A percentile compares a stretch with the other conserved stretches of the same genome.
phyloP scores from a whole-genome alignment of 2,329 filamentous ascomycete genomes.

The Xylaria sp. region DNA sequence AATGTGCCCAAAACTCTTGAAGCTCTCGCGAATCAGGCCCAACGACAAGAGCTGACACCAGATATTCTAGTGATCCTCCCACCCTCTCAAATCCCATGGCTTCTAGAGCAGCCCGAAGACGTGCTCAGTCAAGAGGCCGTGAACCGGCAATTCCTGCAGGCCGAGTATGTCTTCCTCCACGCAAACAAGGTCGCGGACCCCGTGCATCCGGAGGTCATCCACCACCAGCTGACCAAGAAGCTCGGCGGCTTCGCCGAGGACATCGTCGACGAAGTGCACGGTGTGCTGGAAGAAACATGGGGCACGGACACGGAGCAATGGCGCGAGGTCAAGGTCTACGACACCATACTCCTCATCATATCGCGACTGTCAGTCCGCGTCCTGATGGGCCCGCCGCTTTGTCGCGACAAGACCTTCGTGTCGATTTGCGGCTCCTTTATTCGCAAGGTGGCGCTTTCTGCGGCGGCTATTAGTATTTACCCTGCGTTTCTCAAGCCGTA shows the following conservation, averaged over 20 bases:
- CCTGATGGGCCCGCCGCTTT: conserved; percentile 41
- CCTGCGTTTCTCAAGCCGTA: conserved; percentile 42
- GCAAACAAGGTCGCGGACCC: conserved; percentile 40
- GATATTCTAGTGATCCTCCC: conserved; percentile 45
- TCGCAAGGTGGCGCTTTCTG: conserved; percentile 40
- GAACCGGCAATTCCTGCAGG: conserved; percentile 44
- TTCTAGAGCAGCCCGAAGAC: conserved; percentile 41
- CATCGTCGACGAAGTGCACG: conserved; percentile 42
- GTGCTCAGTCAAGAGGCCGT: conserved; percentile 43
- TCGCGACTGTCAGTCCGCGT: conserved; percentile 42
- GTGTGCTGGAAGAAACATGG: conserved; percentile 39
- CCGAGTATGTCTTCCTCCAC: conserved; percentile 43
- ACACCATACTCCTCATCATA: conserved; percentile 40
- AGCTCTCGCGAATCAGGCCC: too few species aligned
- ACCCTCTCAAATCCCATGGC: conserved; percentile 39
- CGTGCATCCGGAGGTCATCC: conserved; percentile 42
- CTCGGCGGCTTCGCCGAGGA: conserved; percentile 38
- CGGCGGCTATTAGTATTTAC: conserved; percentile 39
- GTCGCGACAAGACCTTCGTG: conserved; percentile 37
- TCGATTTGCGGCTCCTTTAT: conserved; percentile 42
- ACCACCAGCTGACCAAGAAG: conserved; percentile 42
- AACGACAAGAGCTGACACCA: too few species aligned
- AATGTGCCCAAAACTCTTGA: too few species aligned
- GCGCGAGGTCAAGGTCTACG: conserved; percentile 43
- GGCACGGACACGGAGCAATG: conserved; percentile 39